These are phyloP conservation scores for Lanzia echinophila DNA, from an alignment of 2,329 filamentous ascomycete genomes.

Conservation along the genomic window DNA sequence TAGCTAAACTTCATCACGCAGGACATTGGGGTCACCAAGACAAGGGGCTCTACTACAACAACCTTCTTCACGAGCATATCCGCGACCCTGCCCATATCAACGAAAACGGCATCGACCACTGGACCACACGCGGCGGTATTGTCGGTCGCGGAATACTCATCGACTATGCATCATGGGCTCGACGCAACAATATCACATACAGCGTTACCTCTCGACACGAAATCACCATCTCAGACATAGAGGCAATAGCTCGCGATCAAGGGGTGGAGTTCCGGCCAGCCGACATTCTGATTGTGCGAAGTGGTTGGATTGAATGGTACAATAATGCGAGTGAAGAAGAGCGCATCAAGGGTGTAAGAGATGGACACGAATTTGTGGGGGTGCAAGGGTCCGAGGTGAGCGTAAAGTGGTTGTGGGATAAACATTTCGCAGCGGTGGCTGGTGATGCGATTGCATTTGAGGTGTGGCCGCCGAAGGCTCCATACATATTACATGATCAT, in stretches of 20 bases:
- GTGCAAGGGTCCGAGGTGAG: constrained; percentile 17
- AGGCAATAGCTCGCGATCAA: constrained; percentile 38
- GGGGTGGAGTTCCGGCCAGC: constrained; percentile 40
- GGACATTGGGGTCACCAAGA: constrained; percentile 28
- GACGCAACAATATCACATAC: constrained; percentile 31
- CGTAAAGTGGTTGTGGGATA: constrained; percentile 26
- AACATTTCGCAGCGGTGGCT: constrained; percentile 26
- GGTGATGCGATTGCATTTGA: constrained; percentile 26
- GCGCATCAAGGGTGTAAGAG: constrained; percentile 7
- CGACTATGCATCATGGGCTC: constrained; percentile 40
- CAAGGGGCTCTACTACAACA: constrained; percentile 28
- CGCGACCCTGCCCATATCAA: constrained; percentile 31
- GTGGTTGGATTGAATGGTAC: constrained; percentile 36
- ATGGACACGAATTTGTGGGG: constrained; percentile 16
- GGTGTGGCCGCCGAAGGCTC: constrained; percentile 21
- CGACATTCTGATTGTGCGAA: constrained; percentile 44
- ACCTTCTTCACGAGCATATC: constrained; percentile 22
- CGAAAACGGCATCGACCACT: constrained; percentile 21
- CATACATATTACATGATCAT: constrained; percentile 23
- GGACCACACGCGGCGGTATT: constrained; percentile 22
- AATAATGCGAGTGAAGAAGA: constrained; percentile 24
- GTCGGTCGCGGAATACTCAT: constrained; percentile 42
- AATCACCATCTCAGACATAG: constrained; percentile 35
- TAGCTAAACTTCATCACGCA: background rate
- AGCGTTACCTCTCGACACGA: constrained; percentile 30